phyloP scores from a whole-genome alignment of 2,329 filamentous ascomycete species.

The Colletotrichum navitas region DNA sequence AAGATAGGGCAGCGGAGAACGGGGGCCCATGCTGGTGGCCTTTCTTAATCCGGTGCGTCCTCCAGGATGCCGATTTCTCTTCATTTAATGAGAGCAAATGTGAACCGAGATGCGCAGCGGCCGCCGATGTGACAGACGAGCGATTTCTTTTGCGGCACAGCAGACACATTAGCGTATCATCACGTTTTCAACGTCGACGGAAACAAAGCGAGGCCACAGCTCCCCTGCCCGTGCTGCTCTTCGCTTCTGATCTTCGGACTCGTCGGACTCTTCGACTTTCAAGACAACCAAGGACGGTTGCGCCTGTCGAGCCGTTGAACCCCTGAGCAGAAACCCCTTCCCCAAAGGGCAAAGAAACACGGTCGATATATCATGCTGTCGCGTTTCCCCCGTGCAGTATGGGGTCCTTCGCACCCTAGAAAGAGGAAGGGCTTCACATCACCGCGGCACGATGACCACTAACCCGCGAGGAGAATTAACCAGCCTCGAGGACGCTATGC shows the following conservation, averaged over 20 bases:
- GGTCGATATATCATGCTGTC: neutral
- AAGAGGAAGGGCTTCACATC: neutral
- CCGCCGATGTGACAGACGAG: neutral
- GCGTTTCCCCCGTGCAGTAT: neutral
- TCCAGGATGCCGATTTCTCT: neutral
- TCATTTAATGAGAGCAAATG: neutral
- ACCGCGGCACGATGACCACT: neutral
- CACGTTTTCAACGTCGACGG: neutral
- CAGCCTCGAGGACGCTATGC: neutral
- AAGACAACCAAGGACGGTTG: neutral
- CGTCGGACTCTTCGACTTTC: neutral
- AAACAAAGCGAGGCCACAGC: neutral
- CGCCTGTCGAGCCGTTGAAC: neutral
- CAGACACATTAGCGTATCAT: neutral
- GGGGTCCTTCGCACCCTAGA: no score
- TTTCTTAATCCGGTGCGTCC: neutral
- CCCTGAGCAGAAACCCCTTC: neutral
- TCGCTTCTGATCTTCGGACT: neutral
- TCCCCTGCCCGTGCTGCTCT: neutral
- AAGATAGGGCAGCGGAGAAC: neutral
- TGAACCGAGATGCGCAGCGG: slow-evolving; percentile 2
- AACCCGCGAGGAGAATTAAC: neutral
- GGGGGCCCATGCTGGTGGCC: neutral
- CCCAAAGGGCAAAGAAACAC: neutral
- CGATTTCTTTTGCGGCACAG: slow-evolving; percentile 11